These are phyloP conservation scores for Acanthamoeba triangularis DNA, from an alignment of 208 protist species.

Conservation along the genomic window DNA sequence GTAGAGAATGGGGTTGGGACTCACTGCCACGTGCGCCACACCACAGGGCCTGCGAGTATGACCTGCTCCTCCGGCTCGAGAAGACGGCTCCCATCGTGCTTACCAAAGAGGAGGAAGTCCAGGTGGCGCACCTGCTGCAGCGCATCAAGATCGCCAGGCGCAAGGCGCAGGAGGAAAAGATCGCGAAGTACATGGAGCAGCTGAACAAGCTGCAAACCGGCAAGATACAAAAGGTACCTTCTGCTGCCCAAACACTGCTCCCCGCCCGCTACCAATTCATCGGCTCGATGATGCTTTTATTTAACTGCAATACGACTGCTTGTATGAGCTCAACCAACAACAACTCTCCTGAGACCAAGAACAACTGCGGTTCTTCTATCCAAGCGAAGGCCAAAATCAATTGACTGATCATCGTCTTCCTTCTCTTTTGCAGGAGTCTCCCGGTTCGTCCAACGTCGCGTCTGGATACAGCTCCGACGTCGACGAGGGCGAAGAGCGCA, in stretches of 20 bases:
- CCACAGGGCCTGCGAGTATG: conserved; percentile 79
- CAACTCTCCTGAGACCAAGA: neutral
- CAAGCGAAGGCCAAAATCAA: neutral
- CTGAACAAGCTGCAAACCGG: conserved; percentile 64
- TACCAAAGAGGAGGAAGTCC: conserved; percentile 82
- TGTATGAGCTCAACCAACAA: neutral
- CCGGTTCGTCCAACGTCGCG: conserved; percentile 57
- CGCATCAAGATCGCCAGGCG: conserved; percentile 82
- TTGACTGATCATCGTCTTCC: neutral
- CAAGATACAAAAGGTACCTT: conserved; percentile 50
- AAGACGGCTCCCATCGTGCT: conserved; percentile 73
- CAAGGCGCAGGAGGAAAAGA: conserved; percentile 84
- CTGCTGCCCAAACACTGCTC: too few relatives aligned
- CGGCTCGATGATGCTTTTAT: neutral
- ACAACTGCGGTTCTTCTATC: neutral
- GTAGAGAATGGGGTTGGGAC: neutral
- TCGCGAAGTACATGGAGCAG: conserved; percentile 68
- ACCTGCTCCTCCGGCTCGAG: conserved; percentile 80
- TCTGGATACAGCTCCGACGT: conserved; percentile 62
- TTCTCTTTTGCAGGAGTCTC: neutral
- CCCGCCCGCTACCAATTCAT: neutral
- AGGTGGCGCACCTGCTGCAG: conserved; percentile 78
- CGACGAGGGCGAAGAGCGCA: conserved; percentile 28
- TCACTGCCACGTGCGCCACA: neutral
- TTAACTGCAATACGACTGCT: neutral